Base-by-base conservation (phyloP, 2,329 filamentous ascomycete species). In the Fusarium incarnatum region DNA sequence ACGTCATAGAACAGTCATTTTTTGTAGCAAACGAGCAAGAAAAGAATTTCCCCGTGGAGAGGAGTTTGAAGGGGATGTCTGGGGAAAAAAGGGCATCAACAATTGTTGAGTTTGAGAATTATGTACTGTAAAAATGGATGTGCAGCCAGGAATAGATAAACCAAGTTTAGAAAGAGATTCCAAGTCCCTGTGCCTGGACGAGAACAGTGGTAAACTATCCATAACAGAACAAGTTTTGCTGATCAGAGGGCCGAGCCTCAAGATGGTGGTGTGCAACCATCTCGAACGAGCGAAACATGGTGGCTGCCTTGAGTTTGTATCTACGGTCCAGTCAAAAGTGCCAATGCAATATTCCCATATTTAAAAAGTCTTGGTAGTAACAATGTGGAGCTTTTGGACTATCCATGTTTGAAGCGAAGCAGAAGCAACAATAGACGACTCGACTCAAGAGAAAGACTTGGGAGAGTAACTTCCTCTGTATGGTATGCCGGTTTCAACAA, bases 201-300 rank as follows among this genome's bases (percentile, higher is more conserved):
- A 59, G 53, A 68, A 55, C 57, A 59, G 63, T 64, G n/a, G 30
- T 41, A 71, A 56, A 62, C 66, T 66, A 72, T 60, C 69, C 69
- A 47, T 55, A 72, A 64, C 56, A 40, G 59, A 57, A 53, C 60
- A 70, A 67, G 60, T 66, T 56, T 68, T 67, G 67, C 44, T 69
- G 67, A 69, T 69, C 66, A 42, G 52, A 67, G 60, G 55, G 50
- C 56, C 66, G 65, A 70, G 66, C 67, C 67, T 69, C 67, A 69
- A 28, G 49, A 41, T 52, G 32, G 42, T 52, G 60, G 60, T 68
- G 41, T 45, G 64, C 68, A 69, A 62, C 68, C 68, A 68, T 53
- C 56, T 47, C 28, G 52, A 52, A 41, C 30, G n/a, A 27, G 18
- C 18, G 18, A 37, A 40, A 52, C 22, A 44, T 53, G 54, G 49